phyloP scores from a whole-genome alignment of 1,284 basidiomycete species.

The Marasmius sp. region DNA sequence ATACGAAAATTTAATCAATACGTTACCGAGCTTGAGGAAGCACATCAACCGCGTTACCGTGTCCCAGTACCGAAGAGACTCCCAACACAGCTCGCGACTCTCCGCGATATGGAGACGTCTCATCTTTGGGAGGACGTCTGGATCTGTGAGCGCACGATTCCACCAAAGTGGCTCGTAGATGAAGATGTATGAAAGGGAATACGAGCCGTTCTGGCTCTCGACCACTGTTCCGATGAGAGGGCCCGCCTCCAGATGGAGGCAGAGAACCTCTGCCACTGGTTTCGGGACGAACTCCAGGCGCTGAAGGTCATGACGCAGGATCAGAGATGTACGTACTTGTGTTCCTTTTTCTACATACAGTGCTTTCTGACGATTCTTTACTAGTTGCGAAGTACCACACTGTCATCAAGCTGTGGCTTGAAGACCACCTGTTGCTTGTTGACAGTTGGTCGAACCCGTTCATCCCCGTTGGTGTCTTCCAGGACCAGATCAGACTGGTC shows the following conservation, averaged over 20 bases:
- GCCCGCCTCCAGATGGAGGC: background rate
- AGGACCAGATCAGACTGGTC: too few relatives aligned
- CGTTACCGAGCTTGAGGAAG: background rate
- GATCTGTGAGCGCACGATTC: background rate
- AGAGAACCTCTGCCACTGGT: background rate
- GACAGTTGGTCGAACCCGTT: background rate
- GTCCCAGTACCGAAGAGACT: background rate
- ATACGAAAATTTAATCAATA: background rate
- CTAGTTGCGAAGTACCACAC: background rate
- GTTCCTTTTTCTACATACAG: background rate
- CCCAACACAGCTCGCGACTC: background rate
- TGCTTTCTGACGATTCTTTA: background rate
- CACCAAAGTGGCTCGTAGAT: background rate
- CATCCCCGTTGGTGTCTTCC: background rate
- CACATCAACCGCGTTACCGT: background rate
- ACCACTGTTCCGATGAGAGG: background rate
- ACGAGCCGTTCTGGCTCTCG: background rate
- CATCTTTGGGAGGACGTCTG: background rate
- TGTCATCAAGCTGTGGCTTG: background rate
- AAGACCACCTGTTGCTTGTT: background rate
- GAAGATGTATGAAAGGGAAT: background rate
- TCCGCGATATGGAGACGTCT: background rate
- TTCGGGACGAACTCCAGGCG: background rate
- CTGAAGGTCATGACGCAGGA: background rate
- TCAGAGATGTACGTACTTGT: background rate